Evolutionary conservation across 352 stramenopile species (phyloP).

Genomic region (Halophytophthora polymorphica): DNA sequence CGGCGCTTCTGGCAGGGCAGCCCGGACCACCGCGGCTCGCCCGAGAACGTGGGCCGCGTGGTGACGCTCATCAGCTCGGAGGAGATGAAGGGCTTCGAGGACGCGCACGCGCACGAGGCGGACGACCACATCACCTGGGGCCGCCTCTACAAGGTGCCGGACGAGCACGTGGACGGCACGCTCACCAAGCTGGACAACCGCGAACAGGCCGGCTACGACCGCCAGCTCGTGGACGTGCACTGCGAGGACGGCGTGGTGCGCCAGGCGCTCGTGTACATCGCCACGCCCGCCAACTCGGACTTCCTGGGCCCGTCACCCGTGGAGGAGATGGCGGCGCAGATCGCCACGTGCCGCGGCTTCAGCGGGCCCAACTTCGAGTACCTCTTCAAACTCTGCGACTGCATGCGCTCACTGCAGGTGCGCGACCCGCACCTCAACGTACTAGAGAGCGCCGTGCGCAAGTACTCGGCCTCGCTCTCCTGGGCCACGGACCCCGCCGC

Average conservation of each 20-base stretch:
- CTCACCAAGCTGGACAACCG: slow-evolving; percentile 82
- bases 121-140: slow-evolving; percentile 78
- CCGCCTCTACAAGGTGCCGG: slow-evolving; percentile 82
- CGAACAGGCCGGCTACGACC: slow-evolving; percentile 83
- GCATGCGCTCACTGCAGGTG: slow-evolving; percentile 75
- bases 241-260: slow-evolving; percentile 68
- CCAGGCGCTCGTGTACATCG: slow-evolving; percentile 81
- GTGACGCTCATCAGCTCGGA: slow-evolving; percentile 84
- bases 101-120: slow-evolving; percentile 63
- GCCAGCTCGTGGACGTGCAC: slow-evolving; percentile 69
- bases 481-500: slow-evolving; percentile 36
- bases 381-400: slow-evolving; percentile 75
- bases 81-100: slow-evolving; percentile 70
- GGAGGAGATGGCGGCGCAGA: slow-evolving; percentile 77
- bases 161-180: slow-evolving; percentile 71
- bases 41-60: slow-evolving; percentile 72
- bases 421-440: slow-evolving; percentile 70
- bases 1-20: slow-evolving; percentile 89
- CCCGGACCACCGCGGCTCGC: slow-evolving; percentile 81
- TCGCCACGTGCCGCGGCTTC: slow-evolving; percentile 61
- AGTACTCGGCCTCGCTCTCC: slow-evolving; percentile 45
- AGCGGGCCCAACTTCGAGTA: slow-evolving; percentile 87
- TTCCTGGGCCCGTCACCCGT: slow-evolving; percentile 74
- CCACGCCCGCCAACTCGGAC: slow-evolving; percentile 76
- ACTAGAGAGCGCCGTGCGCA: slow-evolving; percentile 64